Conservation (phyloP, 306 rosid genomes). For the Castanea sativa region DNA sequence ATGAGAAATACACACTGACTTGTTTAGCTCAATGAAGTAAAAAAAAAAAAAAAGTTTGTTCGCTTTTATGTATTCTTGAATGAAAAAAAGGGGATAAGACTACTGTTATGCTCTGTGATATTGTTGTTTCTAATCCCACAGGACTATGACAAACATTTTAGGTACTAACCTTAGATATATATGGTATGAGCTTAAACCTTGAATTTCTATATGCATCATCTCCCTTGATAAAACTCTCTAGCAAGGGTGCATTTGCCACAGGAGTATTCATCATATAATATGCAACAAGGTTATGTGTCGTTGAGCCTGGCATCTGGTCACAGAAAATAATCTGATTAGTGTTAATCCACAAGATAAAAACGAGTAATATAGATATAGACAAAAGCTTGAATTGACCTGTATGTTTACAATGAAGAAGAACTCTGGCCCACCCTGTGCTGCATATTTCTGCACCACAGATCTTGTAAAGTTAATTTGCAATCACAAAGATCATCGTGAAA, state of each 20-base stretch:
- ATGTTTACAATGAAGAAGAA: conserved; percentile 82
- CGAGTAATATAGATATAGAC: neutral
- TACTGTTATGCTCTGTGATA: neutral
- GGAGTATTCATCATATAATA: conserved; percentile 76
- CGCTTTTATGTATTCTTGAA: neutral
- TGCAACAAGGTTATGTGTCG: conserved; percentile 57
- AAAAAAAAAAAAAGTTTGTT: neutral
- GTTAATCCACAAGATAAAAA: neutral
- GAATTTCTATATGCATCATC: conserved; percentile 85
- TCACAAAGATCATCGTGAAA: conserved; percentile 1
- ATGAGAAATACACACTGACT: neutral
- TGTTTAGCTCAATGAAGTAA: neutral
- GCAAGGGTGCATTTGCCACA: conserved; percentile 63
- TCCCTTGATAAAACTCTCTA: conserved; percentile 72
- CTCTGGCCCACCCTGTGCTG: conserved; percentile 62
- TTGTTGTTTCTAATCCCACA: neutral
- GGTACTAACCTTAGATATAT: conserved; percentile 79
- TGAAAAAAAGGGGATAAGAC: neutral
- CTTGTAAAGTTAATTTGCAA: neutral
- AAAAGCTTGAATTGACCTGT: conserved; percentile 45
- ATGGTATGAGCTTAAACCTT: conserved; percentile 85
- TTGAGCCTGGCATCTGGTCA: conserved; percentile 65
- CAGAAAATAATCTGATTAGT: neutral
- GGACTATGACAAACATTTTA: neutral
- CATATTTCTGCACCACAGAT: conserved; percentile 54